Evolutionary conservation across 73 alveolate genomes (phyloP).

Genomic region (Tetrahymena borealis): DNA sequence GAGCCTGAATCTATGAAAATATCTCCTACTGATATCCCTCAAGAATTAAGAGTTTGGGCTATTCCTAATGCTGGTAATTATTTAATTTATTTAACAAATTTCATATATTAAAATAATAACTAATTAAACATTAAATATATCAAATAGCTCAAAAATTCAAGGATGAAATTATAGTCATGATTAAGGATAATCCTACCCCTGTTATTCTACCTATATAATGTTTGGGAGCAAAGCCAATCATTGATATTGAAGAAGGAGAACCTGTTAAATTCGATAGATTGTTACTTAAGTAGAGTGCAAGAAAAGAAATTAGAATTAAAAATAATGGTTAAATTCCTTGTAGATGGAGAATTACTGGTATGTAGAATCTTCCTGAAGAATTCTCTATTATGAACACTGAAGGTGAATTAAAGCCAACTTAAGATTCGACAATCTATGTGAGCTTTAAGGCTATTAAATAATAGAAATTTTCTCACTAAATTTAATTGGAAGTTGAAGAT

Average conservation of each 20-base stretch:
- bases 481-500: slow-evolving; percentile 93
- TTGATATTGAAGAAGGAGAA: slow-evolving; percentile 85
- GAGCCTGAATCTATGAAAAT: slow-evolving; percentile 86
- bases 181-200: slow-evolving; percentile 97
- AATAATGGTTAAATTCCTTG: slow-evolving; percentile 90
- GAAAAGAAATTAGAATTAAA: slow-evolving; percentile 82
- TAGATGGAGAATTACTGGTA: slow-evolving; percentile 92
- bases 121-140: too few species aligned
- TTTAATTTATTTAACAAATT: background rate
- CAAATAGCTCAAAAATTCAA: slow-evolving; percentile 79
- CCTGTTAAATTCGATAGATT: slow-evolving; percentile 90
- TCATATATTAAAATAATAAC: too few species aligned
- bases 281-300: slow-evolving; percentile 73
- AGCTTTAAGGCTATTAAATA: slow-evolving; percentile 87
- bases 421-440: slow-evolving; percentile 83
- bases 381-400: slow-evolving; percentile 73
- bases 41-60: slow-evolving; percentile 91
- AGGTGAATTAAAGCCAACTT: slow-evolving; percentile 89
- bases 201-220: slow-evolving; percentile 84
- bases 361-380: slow-evolving; percentile 84
- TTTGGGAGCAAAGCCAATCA: slow-evolving; percentile 93
- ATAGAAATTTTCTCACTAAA: slow-evolving; percentile 77
- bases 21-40: slow-evolving; percentile 78
- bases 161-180: slow-evolving; percentile 90
- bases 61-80: slow-evolving; percentile 65